Base-by-base conservation (phyloP, 2,329 filamentous ascomycete species). In the Sclerotinia sclerotiorum region DNA sequence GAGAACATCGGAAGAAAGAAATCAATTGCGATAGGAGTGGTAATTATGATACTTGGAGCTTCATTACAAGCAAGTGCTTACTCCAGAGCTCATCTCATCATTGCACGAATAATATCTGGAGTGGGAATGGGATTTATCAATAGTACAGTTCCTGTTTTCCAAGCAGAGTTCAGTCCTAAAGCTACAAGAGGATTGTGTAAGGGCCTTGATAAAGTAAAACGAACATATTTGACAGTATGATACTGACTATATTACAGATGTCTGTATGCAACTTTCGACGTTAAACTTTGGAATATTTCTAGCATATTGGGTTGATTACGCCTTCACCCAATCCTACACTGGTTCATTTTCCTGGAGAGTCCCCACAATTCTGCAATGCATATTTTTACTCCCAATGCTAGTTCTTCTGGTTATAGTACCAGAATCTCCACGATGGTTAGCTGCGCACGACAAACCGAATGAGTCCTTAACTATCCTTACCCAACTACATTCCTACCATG, bases 301-400 rank as follows among this genome's bases (percentile, higher is more conserved):
- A 44, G 84, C 82, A 0, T 87, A 87, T 76, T 88, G 86, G 86
- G 81, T 88, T 68, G 85, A 88, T 71, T 83, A 85, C 46, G 86
- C 83, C 35, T 80, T 86, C 69, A 84, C 83, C 5, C 85, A 84
- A 17, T 85, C 84, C 69, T 80, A 82, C 46, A 69, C 10, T 81
- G 76, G 2, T 77, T 80, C 61, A n/a, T 80, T 83, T 49, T 77
- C 81, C 0, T 86, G 87, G 87, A 81, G 87, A 4, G 87, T 89
- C 74, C 87, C 87, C 0, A 79, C 88, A n/a, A 83, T 82, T 3
- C 83, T 86, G 69, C 84, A 67, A 67, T 67, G 49, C 8, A 52
- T 67, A 19, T 67, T 67, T 13, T 27, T 67, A 15, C 48, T 67
- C 10, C 65, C 65, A 11, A 88, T 88, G 69, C 77, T 89, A 8